Base-by-base conservation (phyloP, 2,329 filamentous ascomycete species). In the Leptosphaerulina australis region DNA sequence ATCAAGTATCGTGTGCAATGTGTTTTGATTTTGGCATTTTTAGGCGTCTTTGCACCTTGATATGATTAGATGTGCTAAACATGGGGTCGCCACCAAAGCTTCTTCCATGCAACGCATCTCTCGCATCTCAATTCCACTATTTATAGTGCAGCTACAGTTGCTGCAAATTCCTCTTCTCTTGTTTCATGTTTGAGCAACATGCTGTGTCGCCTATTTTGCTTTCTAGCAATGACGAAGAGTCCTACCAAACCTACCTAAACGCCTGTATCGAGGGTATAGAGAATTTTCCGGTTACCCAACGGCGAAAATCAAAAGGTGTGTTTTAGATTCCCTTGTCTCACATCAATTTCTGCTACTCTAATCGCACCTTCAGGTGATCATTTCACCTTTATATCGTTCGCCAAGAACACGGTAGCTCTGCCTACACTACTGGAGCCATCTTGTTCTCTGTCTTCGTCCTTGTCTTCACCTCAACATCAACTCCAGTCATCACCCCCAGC, bases 211-310 rank as follows among this genome's bases (percentile, higher is more conserved):
- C 22, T 12, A 5, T 30, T 36, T n/a, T 25, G 35, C 46, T 18
- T 28, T 12, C 30, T 43, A 53, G 31, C 18, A 59, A 39, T 33
- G 49, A 53, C 12, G 50, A 62, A 9, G 14, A 26, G 43, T 21
- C 33, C 7, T 62, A 57, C 24, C 41, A 55, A 12, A 44, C 46
- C 8, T 43, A 37, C 18, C 55, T 65, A 2, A 44, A 58, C 12
- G 56, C 53, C 9, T 62, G 60, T 22, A 60, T 66, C 2, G 30
- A 59, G 21, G 57, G 57, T 8, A 52, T 67, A 9, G 37, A 52
- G 20, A 47, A 54, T 6, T 44, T 66, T 30, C 37, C 47, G 4
- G 45, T 65, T 14, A 43, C 50, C 11, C 17, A 37, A 26, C 11
- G 37, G 14, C 26, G 4, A 5, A 17, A 6, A 11, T 37, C 10